Evolutionary conservation across 805 yeast genomes (phyloP).

Genomic region (Ogataea trehaloabstinens): DNA sequence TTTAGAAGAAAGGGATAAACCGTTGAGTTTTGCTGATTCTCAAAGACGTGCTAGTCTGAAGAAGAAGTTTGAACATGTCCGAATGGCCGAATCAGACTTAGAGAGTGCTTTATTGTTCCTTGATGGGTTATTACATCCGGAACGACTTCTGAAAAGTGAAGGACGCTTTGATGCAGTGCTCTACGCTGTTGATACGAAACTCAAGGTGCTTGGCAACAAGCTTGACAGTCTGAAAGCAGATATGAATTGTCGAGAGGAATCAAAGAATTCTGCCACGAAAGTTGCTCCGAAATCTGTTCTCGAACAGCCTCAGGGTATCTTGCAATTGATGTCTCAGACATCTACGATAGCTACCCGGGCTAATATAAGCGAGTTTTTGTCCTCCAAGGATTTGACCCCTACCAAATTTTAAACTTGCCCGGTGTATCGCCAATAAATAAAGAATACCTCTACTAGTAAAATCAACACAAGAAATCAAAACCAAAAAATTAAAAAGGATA

Average conservation of each 20-base stretch:
- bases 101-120: constrained; percentile 26
- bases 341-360: constrained; percentile 14
- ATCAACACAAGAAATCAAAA: too few relatives aligned
- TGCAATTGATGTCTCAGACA: too few relatives aligned
- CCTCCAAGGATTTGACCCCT: not conserved
- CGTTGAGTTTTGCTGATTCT: constrained; percentile 21
- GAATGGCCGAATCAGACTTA: constrained; percentile 14
- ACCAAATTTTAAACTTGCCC: not conserved
- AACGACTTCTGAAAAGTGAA: constrained; percentile 26
- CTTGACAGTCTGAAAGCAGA: constrained; percentile 19
- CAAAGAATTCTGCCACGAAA: too few relatives aligned
- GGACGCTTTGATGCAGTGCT: constrained; percentile 27
- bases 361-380: constrained; percentile 9
- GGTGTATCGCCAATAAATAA: too few relatives aligned
- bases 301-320: too few relatives aligned
- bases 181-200: constrained; percentile 24
- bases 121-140: constrained; percentile 30
- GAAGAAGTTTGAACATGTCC: constrained; percentile 12
- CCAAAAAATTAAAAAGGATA: too few relatives aligned
- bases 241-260: constrained; percentile 1
- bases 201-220: constrained; percentile 17
- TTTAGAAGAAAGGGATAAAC: constrained; percentile 6
- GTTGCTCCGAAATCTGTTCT: too few relatives aligned
- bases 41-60: constrained; percentile 17
- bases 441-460: too few relatives aligned